Percentiles rank a stretch among this genome's conserved stretches.
Evolutionary conservation across 768 basidiomycete species (phyloP).

Genomic region (Boletus coccyginus): DNA sequence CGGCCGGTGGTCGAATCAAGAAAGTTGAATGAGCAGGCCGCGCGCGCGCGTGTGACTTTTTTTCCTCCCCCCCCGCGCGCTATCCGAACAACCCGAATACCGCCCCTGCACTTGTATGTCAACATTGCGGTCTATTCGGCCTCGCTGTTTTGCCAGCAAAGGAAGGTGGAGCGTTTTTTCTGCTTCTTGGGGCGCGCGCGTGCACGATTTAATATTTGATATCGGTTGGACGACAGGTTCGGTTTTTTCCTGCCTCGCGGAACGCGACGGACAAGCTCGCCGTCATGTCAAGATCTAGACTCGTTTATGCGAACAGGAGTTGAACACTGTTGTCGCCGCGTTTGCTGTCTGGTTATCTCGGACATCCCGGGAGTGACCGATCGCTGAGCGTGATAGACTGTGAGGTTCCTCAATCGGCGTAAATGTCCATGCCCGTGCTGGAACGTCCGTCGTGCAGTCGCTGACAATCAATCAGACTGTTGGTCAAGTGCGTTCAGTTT

Average conservation of each 20-base stretch:
- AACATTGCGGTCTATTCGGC: not conserved
- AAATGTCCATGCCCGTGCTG: not conserved
- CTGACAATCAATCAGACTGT: constrained; percentile 5
- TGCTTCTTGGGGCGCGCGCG: not conserved
- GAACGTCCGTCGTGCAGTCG: not conserved
- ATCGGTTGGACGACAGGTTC: constrained; percentile 4
- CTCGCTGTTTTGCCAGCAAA: constrained; percentile 9
- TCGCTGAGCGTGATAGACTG: constrained; percentile 1
- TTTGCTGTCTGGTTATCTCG: not conserved
- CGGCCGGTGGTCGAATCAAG: constrained; percentile 15
- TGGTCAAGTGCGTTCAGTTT: constrained; percentile 15
- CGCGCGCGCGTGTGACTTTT: not conserved
- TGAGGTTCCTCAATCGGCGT: not conserved
- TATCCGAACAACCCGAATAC: constrained; percentile 14
- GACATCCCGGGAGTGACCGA: not conserved
- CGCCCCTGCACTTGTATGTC: constrained; percentile 4
- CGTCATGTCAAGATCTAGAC: not conserved
- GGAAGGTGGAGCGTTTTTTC: constrained; percentile 9
- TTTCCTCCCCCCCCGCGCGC: not conserved
- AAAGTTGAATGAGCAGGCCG: constrained; percentile 12
- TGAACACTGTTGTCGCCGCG: not conserved
- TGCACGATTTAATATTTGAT: not conserved
- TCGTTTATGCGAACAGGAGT: not conserved
- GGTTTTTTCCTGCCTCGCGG: constrained; percentile 4
- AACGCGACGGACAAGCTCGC: not conserved